A percentile compares a stretch with the other conserved stretches of the same genome.
These are phyloP conservation scores for Neonectria magnoliae DNA, from an alignment of 2,329 filamentous ascomycete genomes.

Conservation along the genomic window DNA sequence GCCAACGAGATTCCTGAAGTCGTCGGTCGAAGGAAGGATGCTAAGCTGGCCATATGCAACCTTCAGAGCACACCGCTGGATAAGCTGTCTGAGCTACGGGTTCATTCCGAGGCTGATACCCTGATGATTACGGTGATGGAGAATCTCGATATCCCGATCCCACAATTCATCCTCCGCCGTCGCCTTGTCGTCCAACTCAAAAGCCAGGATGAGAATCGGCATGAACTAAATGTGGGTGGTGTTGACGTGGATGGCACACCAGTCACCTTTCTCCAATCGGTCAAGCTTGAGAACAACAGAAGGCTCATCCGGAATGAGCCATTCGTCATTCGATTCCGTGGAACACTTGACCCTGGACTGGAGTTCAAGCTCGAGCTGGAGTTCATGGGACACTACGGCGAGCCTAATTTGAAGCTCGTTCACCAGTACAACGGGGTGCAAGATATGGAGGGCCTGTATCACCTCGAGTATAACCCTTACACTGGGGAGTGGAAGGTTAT, in stretches of 20 bases:
- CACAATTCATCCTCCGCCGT: slow-evolving; percentile 50
- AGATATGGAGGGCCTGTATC: background rate
- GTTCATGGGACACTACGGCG: slow-evolving; percentile 59
- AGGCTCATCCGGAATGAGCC: slow-evolving; percentile 50
- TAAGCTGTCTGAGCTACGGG: slow-evolving; percentile 42
- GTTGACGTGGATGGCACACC: slow-evolving; percentile 55
- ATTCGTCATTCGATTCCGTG: slow-evolving; percentile 50
- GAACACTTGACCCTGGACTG: slow-evolving; percentile 33
- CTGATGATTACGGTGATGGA: slow-evolving; percentile 54
- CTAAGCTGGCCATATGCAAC: slow-evolving; percentile 56
- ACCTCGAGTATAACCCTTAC: slow-evolving; percentile 28
- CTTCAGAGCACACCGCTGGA: slow-evolving; percentile 57
- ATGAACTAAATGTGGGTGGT: slow-evolving; percentile 46
- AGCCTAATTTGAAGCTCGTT: slow-evolving; percentile 48
- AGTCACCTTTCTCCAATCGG: slow-evolving; percentile 51
- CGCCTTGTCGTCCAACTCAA: slow-evolving; percentile 45
- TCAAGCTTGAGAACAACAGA: slow-evolving; percentile 51
- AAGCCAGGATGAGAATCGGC: slow-evolving; percentile 28
- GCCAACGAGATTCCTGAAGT: slow-evolving; percentile 53
- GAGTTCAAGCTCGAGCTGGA: slow-evolving; percentile 52
- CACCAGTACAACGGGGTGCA: background rate
- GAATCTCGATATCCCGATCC: slow-evolving; percentile 49
- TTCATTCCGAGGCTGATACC: slow-evolving; percentile 51
- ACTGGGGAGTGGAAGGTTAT: slow-evolving; percentile 24
- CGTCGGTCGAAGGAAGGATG: slow-evolving; percentile 43